Conservation (phyloP, 2,329 filamentous ascomycete species). For the Onygena corvina region DNA sequence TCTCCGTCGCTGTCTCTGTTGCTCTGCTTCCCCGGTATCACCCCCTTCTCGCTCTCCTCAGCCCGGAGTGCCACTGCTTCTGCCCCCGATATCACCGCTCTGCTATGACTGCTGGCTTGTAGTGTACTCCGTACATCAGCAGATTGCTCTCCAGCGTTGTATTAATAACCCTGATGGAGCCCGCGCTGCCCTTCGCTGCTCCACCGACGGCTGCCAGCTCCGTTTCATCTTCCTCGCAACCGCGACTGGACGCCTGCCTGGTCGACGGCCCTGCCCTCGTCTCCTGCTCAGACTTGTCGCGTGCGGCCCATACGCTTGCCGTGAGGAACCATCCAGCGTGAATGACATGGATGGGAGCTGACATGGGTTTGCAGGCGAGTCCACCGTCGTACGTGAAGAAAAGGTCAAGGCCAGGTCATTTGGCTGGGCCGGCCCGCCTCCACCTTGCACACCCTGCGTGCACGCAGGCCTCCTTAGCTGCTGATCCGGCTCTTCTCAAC, state of each 20-base stretch:
- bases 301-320: background rate
- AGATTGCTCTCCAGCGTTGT: too few species aligned
- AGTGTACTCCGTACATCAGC: too few species aligned
- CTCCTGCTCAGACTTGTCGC: background rate
- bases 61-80: too few species aligned
- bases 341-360: constrained; percentile 1
- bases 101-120: too few species aligned
- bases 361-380: background rate
- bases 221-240: background rate
- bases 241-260: background rate
- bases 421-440: constrained; percentile 6
- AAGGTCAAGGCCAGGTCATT: background rate
- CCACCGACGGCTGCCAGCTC: constrained; percentile 1
- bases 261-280: background rate
- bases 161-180: too few species aligned
- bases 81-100: background rate
- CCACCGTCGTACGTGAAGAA: background rate
- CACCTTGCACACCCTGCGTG: constrained; percentile 5
- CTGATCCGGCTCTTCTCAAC: constrained; percentile 4
- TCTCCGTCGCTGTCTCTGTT: background rate
- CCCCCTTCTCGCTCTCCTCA: background rate
- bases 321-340: background rate
- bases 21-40: background rate
- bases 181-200: background rate
- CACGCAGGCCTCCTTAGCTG: constrained; percentile 2